Percentiles rank a stretch among this genome's conserved stretches.
Evolutionary conservation across 2,329 filamentous ascomycete species (phyloP).

Genomic region (Aureobasidium sp.): DNA sequence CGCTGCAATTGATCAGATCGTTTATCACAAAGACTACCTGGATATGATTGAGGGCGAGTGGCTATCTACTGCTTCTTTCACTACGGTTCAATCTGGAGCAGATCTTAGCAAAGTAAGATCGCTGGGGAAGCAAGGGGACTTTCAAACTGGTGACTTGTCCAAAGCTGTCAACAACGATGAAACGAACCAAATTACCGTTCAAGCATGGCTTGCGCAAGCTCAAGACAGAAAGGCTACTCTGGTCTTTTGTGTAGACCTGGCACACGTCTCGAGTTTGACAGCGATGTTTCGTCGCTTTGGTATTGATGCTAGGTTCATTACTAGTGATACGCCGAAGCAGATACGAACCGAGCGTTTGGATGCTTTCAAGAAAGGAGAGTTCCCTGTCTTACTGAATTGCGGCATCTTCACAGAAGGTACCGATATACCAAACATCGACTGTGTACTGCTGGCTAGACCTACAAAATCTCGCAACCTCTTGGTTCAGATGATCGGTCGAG

Average conservation of each 20-base stretch:
- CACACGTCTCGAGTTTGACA: constrained; percentile 70
- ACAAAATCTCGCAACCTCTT: constrained; percentile 90
- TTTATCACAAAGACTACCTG: constrained; percentile 82
- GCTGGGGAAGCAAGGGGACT: constrained; percentile 67
- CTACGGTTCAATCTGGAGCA: constrained; percentile 76
- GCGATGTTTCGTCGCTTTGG: constrained; percentile 68
- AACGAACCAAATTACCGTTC: constrained; percentile 77
- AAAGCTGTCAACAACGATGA: constrained; percentile 72
- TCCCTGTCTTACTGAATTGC: constrained; percentile 86
- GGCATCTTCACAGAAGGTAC: constrained; percentile 96
- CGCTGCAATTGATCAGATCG: constrained; percentile 84
- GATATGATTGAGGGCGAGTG: constrained; percentile 85
- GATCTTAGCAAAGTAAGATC: constrained; percentile 54
- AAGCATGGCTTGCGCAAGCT: constrained; percentile 77
- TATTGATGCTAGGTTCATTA: constrained; percentile 81
- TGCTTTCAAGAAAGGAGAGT: constrained; percentile 68
- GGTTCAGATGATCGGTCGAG: constrained; percentile 95
- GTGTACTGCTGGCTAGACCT: constrained; percentile 77
- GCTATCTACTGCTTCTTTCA: constrained; percentile 88
- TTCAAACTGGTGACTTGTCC: constrained; percentile 70
- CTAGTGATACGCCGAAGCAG: constrained; percentile 66
- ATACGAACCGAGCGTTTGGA: constrained; percentile 64
- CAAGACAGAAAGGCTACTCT: constrained; percentile 71
- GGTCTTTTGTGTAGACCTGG: constrained; percentile 88
- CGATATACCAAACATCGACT: constrained; percentile 96